Evolutionary conservation across 164 flowering plant genomes (phyloP).

Genomic region (Magnolia kwangsiensis): DNA sequence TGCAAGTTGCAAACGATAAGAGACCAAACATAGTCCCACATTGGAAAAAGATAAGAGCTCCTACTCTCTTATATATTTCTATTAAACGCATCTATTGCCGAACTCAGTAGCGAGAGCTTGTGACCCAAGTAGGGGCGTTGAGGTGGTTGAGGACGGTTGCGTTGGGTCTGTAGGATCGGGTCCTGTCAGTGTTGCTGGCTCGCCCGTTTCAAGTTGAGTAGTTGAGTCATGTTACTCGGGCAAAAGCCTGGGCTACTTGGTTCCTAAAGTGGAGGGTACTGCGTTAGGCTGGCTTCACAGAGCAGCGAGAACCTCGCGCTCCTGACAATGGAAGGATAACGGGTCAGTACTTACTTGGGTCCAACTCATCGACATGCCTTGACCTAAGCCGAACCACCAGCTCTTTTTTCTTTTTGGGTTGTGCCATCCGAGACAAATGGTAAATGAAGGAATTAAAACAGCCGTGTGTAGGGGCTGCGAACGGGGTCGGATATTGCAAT

Average conservation of each 20-base stretch:
- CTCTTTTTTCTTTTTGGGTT: background rate
- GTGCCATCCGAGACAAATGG: too few species aligned
- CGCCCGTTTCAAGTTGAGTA: background rate
- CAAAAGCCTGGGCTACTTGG: background rate
- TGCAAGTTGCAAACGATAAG: too few species aligned
- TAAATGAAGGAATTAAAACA: too few species aligned
- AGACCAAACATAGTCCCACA: too few species aligned
- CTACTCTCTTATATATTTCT: too few species aligned
- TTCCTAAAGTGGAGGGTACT: background rate
- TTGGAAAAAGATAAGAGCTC: too few species aligned
- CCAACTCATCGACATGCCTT: background rate
- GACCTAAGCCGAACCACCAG: background rate
- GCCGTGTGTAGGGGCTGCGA: too few species aligned
- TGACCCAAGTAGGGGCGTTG: background rate
- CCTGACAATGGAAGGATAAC: background rate
- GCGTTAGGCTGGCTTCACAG: background rate
- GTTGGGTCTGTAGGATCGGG: background rate
- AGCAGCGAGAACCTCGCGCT: background rate
- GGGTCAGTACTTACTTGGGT: background rate
- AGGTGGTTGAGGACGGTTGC: background rate
- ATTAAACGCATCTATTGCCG: too few species aligned
- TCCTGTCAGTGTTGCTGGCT: background rate
- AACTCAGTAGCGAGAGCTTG: background rate
- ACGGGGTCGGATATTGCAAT: too few species aligned
- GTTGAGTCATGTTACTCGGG: background rate